Evolutionary conservation across 768 basidiomycete genomes (phyloP).

Genomic region (Suillus variegatus): DNA sequence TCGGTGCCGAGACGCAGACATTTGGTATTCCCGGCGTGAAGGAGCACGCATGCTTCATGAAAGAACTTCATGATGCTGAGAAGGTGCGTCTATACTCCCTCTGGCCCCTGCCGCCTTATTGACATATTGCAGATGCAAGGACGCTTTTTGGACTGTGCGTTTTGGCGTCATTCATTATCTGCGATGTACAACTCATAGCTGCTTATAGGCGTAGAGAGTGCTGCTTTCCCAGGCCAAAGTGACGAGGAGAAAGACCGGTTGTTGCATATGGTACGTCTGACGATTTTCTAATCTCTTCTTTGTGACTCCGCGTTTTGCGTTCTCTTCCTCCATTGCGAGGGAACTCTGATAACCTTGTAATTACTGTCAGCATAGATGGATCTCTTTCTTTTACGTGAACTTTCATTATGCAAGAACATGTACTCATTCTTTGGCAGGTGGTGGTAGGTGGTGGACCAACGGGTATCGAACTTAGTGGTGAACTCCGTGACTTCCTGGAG

Average conservation of each 20-base stretch:
- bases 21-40: slow-evolving; percentile 95
- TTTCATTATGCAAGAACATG: background rate
- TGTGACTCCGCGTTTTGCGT: background rate
- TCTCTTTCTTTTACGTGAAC: background rate
- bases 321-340: background rate
- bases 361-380: background rate
- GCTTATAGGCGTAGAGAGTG: slow-evolving; percentile 77
- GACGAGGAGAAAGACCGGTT: slow-evolving; percentile 83
- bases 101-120: background rate
- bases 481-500: slow-evolving; percentile 87
- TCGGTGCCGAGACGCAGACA: slow-evolving; percentile 93
- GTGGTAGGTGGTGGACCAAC: slow-evolving; percentile 98
- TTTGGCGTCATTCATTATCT: background rate
- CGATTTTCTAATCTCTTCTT: background rate
- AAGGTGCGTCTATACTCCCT: slow-evolving; percentile 46
- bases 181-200: slow-evolving; percentile 2
- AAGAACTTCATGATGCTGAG: slow-evolving; percentile 95
- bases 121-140: slow-evolving; percentile 60
- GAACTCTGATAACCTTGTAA: too few species aligned
- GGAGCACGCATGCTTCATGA: slow-evolving; percentile 96
- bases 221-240: slow-evolving; percentile 91
- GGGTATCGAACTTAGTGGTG: slow-evolving; percentile 89
- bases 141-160: slow-evolving; percentile 84
- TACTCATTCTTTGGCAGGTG: slow-evolving; percentile 42
- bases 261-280: slow-evolving; percentile 74